Percentiles rank a stretch among this genome's conserved stretches.
Conservation (phyloP, 139 green algal genomes). For the Chlamydomonas sp. region DNA sequence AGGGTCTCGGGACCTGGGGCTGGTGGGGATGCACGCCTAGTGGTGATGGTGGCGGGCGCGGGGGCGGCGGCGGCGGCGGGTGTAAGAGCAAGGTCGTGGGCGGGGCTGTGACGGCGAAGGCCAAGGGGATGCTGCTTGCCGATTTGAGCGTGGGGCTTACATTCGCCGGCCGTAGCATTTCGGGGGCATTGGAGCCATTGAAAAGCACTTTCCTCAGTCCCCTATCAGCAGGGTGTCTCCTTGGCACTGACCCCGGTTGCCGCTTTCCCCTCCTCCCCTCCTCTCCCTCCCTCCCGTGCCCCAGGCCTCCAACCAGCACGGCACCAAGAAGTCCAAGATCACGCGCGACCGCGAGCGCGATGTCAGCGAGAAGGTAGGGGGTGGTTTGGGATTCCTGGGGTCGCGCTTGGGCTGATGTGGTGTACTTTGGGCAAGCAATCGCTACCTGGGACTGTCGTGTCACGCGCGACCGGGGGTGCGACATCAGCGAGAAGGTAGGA, state of each 20-base stretch:
- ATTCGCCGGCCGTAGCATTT: too few species aligned
- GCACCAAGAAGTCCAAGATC: constrained; percentile 90
- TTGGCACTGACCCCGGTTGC: background rate
- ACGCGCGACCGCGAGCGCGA: constrained; percentile 95
- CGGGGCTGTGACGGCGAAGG: too few species aligned
- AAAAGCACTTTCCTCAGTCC: too few species aligned
- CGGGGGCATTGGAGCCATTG: too few species aligned
- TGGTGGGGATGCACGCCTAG: too few species aligned
- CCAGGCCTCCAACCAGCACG: constrained; percentile 45
- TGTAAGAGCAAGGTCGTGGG: too few species aligned
- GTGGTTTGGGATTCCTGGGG: background rate
- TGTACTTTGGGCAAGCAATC: background rate
- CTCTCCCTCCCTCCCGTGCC: background rate
- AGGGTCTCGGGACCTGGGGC: too few species aligned
- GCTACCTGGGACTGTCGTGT: constrained; percentile 28
- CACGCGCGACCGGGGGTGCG: constrained; percentile 89
- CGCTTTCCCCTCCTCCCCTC: background rate
- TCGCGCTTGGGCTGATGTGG: background rate
- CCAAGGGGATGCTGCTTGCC: too few species aligned
- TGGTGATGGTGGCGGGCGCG: too few species aligned
- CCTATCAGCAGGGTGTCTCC: too few species aligned
- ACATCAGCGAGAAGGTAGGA: constrained; percentile 89
- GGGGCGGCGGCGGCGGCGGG: too few species aligned
- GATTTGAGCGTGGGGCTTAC: too few species aligned
- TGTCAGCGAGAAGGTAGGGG: constrained; percentile 88